Evolutionary conservation across 495 filamentous ascomycete genomes (phyloP), one percentile per base, ranked within the genome.

Genomic region (Trichocladium uniseriatum): DNA sequence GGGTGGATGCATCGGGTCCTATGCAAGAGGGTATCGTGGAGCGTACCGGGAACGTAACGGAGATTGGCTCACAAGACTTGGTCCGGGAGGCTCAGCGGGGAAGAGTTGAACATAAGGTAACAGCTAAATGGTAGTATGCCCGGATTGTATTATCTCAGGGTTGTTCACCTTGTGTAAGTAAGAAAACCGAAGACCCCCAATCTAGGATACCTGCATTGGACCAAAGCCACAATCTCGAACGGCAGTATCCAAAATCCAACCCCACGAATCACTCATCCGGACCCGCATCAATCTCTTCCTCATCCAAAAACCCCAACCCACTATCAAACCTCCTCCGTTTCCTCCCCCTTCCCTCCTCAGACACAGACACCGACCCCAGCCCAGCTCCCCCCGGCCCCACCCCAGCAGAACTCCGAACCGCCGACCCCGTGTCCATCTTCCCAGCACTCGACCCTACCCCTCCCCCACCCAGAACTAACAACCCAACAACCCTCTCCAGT

Each of bases 261-360:
- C 8, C 36, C 6, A 7, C 36, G 3, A 27, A 27, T 8, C n/a
- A n/a, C 4, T 38, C 31, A 28, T 3, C 32, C 8, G 8, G 9
- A 18, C 4, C 6, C 32, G 6, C 29, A 6, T 49, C 62, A 22
- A 56, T 72, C 35, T 76, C 72, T 37, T 81, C 81, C 48, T 84
- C 80, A 18, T 81, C 75, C 58, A 81, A 59, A 31, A 86, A 73
- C 11, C 73, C 82, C 59, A 85, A 58, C 3, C 78, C 82, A 58
- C 78, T 82, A 48, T 84, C 80, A 53, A 80, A 71, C 39, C 72
- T 70, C 40, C 74, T 66, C 57, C 65, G 63, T 62, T 72, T 74
- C 55, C 48, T 62, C 10, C 57, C 54, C 38, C 50, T 66, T 1
- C 50, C 62, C 32, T 49, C 48, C 49, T 53, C 62, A 9, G 50